phyloP scores from a whole-genome alignment of 345 rosid species.

The Carallia brachiata region DNA sequence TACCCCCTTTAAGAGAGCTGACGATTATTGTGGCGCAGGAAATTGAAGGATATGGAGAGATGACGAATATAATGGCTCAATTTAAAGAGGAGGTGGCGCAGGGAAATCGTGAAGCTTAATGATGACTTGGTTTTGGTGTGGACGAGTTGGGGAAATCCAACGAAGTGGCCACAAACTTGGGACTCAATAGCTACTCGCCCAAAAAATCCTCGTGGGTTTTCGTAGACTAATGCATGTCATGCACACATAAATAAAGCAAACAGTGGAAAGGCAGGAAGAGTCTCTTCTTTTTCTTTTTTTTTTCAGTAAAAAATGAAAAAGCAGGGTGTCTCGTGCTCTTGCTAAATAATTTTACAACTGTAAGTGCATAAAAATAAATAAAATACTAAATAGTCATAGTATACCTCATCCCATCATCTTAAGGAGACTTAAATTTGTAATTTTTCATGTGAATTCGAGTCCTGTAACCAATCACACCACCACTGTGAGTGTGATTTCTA shows the following conservation, averaged over 20 bases:
- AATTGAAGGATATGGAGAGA: conserved; percentile 12
- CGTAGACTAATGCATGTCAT: conserved; percentile 2
- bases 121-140: conserved; percentile 29
- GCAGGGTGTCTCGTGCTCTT: no score
- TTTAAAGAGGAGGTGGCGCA: conserved; percentile 32
- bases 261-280: background rate
- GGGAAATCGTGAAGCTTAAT: conserved; percentile 22
- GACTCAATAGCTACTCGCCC: background rate
- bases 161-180: conserved; percentile 17
- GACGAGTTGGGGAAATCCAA: conserved; percentile 27
- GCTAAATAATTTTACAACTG: no score
- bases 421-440: no score
- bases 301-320: no score
- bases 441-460: no score
- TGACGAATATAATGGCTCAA: conserved; percentile 1
- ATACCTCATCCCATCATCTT: no score
- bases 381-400: no score
- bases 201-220: conserved; percentile 27
- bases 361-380: no score
- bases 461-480: no score
- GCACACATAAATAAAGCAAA: background rate
- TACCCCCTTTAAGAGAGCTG: background rate
- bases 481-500: conserved; percentile 7
- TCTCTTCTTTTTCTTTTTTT: no score
- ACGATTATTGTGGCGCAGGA: background rate